A percentile compares a stretch with the other conserved stretches of the same genome.
These are phyloP conservation scores for Hemerocallis citrina DNA, from an alignment of 106 monocot genomes.

Conservation along the genomic window DNA sequence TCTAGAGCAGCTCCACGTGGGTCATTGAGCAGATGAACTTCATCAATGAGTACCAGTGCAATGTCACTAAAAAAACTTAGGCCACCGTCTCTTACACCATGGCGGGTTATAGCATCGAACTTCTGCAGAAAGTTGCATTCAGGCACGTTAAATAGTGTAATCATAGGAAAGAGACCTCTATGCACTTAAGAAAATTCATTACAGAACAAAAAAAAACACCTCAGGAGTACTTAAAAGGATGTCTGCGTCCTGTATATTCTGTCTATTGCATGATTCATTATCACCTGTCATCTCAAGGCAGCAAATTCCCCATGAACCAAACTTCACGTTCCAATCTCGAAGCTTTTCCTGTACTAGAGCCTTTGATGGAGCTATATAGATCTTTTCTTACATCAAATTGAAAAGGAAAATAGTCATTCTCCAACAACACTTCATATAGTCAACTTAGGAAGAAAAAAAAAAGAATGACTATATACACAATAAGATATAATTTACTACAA, in stretches of 20 bases:
- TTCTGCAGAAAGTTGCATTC: slow-evolving; percentile 38
- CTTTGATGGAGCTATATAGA: slow-evolving; percentile 96
- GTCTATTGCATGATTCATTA: slow-evolving; percentile 57
- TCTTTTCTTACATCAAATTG: slow-evolving; percentile 27
- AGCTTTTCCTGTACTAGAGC: slow-evolving; percentile 94
- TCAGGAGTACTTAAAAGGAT: slow-evolving; percentile 93
- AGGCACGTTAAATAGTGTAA: not conserved
- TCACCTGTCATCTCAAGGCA: slow-evolving; percentile 97
- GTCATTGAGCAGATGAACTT: slow-evolving; percentile 92
- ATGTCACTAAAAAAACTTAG: slow-evolving; percentile 97
- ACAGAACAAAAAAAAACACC: slow-evolving; percentile 22
- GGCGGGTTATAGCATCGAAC: slow-evolving; percentile 86
- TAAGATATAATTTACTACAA: not conserved
- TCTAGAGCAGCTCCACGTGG: slow-evolving; percentile 90
- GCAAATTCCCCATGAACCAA: slow-evolving; percentile 55
- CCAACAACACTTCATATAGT: not conserved
- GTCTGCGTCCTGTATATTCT: slow-evolving; percentile 75
- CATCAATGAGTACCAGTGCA: slow-evolving; percentile 86
- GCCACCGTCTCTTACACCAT: slow-evolving; percentile 69
- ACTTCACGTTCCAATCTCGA: slow-evolving; percentile 88
- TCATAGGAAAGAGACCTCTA: not conserved
- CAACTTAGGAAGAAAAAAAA: not conserved
- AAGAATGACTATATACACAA: not conserved
- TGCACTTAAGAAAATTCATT: not conserved
- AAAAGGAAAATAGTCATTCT: slow-evolving; percentile 3